phyloP scores from a whole-genome alignment of 2,329 filamentous ascomycete species.

The Neofusicoccum sp. region DNA sequence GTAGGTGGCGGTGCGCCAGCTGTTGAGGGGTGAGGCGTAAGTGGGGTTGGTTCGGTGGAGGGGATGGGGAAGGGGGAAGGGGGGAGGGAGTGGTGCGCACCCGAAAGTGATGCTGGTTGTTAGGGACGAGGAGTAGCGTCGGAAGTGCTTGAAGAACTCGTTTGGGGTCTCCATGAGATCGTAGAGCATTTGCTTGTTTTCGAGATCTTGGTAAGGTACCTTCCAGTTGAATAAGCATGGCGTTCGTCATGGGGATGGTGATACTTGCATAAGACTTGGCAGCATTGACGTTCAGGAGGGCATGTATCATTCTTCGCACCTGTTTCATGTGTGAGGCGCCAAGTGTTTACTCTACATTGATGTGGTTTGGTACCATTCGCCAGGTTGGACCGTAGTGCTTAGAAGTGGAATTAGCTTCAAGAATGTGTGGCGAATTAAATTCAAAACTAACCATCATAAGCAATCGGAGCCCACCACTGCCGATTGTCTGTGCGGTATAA shows the following conservation, averaged over 20 bases:
- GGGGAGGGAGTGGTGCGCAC: constrained; percentile 26
- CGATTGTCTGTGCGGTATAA: constrained; percentile 38
- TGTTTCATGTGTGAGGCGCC: background rate
- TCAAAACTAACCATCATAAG: constrained; percentile 23
- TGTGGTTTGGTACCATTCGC: constrained; percentile 16
- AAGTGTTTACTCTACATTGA: background rate
- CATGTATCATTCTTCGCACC: constrained; percentile 22
- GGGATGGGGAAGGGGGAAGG: background rate
- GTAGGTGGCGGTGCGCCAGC: constrained; percentile 38
- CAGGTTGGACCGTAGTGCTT: constrained; percentile 24
- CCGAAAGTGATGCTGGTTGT: constrained; percentile 53
- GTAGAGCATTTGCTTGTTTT: constrained; percentile 55
- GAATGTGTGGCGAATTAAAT: background rate
- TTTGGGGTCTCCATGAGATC: constrained; percentile 48
- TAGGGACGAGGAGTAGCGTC: constrained; percentile 50
- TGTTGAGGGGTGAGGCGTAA: background rate
- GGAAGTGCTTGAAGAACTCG: constrained; percentile 45
- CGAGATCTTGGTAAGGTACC: constrained; percentile 55
- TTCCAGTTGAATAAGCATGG: constrained; percentile 24
- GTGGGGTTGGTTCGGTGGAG: background rate
- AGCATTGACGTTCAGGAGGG: constrained; percentile 23
- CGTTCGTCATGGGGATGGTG: background rate
- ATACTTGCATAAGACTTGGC: constrained; percentile 21
- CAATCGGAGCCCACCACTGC: constrained; percentile 22
- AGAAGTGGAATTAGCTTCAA: background rate